Evolutionary conservation across 208 protist genomes (phyloP).

Genomic region (Crithidia fasciculata): DNA sequence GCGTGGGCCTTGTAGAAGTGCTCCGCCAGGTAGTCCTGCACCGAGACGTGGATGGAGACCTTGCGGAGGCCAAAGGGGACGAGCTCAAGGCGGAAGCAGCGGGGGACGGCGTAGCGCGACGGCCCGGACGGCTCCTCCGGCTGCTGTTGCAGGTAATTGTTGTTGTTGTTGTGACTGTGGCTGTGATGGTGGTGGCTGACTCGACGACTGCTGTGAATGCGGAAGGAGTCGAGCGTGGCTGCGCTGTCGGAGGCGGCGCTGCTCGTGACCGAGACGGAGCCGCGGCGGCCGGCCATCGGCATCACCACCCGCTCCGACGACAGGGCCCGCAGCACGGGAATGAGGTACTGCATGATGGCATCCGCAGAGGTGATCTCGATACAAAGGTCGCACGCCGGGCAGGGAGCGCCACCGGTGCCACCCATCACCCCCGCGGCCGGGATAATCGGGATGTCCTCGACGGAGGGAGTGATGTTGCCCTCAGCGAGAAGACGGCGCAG

Average conservation of each 20-base stretch:
- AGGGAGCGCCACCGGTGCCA: not conserved
- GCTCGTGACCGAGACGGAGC: slow-evolving; percentile 18
- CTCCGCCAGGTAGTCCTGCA: slow-evolving; percentile 34
- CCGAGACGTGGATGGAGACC: slow-evolving; percentile 42
- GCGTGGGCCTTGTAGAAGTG: slow-evolving; percentile 44
- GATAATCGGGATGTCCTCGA: slow-evolving; percentile 20
- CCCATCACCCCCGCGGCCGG: slow-evolving; percentile 8
- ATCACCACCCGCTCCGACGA: slow-evolving; percentile 25
- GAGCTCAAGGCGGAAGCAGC: slow-evolving; percentile 42
- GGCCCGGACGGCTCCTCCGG: not conserved
- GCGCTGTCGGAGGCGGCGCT: slow-evolving; percentile 14
- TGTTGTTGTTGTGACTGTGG: slow-evolving; percentile 2
- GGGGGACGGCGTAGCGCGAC: slow-evolving; percentile 26
- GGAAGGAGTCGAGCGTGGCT: slow-evolving; percentile 22
- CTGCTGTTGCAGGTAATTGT: not conserved
- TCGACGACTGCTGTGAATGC: slow-evolving; percentile 17
- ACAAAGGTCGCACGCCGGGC: slow-evolving; percentile 44
- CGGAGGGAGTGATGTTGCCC: slow-evolving; percentile 14
- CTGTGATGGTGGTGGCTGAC: not conserved
- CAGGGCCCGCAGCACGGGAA: slow-evolving; percentile 22
- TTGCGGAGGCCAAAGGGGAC: slow-evolving; percentile 26
- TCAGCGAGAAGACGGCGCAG: slow-evolving; percentile 29
- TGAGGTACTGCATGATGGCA: slow-evolving; percentile 22
- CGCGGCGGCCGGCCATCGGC: slow-evolving; percentile 27
- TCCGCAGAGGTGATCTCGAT: slow-evolving; percentile 34